Base-by-base conservation (phyloP, 2,329 filamentous ascomycete genomes). In the Colletotrichum sp. region DNA sequence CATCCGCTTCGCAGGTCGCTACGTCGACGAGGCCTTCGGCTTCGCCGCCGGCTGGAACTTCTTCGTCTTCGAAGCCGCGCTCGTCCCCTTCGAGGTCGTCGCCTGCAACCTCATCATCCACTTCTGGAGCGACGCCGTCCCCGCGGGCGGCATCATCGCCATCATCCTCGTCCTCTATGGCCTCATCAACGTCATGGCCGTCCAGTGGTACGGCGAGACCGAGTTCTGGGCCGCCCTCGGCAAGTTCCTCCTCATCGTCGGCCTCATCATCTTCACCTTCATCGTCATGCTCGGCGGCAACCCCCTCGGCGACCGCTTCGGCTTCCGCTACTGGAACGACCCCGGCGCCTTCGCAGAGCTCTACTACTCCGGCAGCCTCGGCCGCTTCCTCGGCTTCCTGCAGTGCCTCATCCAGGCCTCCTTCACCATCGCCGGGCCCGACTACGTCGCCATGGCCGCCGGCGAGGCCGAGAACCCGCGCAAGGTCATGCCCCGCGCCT, bases 251-350 rank as follows among this genome's bases (percentile, higher is more conserved):
- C 88, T 96, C 67, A 94, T 95, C 76, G 84, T 95, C 44, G 94
- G 91, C 2, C 88, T 96, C 67, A 90, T 96, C 79, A 80, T 92
- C 78, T 96, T 95, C 85, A 96, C 95, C 3, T 95, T 98, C 81
- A 89, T 98, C 78, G 92, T 92, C 78, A 96, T 97, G 93, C 86
- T 97, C 1, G 95, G 95, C 9, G 95, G 94, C 4, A 97, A 96
- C 79, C 95, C 95, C 0, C 82, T 92, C 1, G 87, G 90, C 49
- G 94, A 96, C 79, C 87, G 90, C 0, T 95, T 95, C 77, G 95
- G 95, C 1, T 96, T 96, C 82, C 89, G 83, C 0, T 92, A 90
- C 82, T 94, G 92, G 91, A 87, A 89, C 5, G 86, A 90, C 1
- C 95, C 94, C 0, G 95, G 95, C 2, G 88, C 94, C 0, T 96